Evolutionary conservation across 495 filamentous ascomycete genomes (phyloP), one percentile per base, ranked within the genome.

Genomic region (Tuber indicum): DNA sequence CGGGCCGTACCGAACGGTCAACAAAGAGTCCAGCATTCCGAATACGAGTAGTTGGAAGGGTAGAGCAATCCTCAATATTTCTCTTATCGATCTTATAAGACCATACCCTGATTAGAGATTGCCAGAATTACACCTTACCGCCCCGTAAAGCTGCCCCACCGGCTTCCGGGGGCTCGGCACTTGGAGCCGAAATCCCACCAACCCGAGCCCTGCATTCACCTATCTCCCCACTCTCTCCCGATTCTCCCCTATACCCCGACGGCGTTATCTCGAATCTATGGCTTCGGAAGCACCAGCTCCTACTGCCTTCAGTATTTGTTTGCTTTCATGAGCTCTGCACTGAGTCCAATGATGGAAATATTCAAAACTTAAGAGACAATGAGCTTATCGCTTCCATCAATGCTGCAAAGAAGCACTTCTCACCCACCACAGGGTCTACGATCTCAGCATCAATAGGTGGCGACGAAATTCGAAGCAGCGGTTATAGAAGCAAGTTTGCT

Each of bases 351-450:
- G 92, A 97, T 79, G 86, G 88, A 3, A 91, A 87, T 23, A 89
- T 90, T 77, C 90, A 91, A 70, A 93, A 90, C 23, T 82, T 92
- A 7, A 87, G 90, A 75, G 95, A 98, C 83, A 96, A 96, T 83
- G 89, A 94, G 82, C 87, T 98, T 32, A 97, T 97, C 83, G 90
- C 91, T 3, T 93, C 97, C 77, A 93, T 98, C 78, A 94, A 93
- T 84, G 87, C 87, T 42, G 85, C 93, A 74, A 92, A 92, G 72
- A 76, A 74, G 45, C 71, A 72, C 49, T 83, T 84, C 72, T 49
- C 79, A 0, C 74, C 79, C 6, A 79, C 75, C 45, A 19, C 52
- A 6, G 58, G 71, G 26, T 74, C 75, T 6, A 49, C 76, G 32
- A 73, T 72, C 32, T 58, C 70, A 10, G 39, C 75, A 1, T 70